phyloP scores from a whole-genome alignment of 768 basidiomycete genomes.

The Lactarius hatsudake region DNA sequence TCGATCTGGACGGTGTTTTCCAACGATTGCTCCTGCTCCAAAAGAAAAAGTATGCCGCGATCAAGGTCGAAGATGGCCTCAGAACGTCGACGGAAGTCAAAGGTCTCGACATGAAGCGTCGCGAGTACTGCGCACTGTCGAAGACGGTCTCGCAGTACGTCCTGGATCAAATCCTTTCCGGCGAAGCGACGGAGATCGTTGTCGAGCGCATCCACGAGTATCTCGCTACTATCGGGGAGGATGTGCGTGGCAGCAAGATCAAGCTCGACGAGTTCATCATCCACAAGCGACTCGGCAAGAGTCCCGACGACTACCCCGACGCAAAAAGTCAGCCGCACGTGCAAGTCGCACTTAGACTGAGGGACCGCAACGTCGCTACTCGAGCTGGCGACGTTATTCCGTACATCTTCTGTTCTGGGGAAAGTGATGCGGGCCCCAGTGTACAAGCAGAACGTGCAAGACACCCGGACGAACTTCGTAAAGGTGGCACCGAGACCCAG shows the following conservation, averaged over 20 bases:
- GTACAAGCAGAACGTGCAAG: constrained; percentile 87
- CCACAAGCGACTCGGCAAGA: constrained; percentile 95
- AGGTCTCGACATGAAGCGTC: constrained; percentile 97
- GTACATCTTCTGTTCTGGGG: constrained; percentile 89
- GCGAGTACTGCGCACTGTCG: constrained; percentile 91
- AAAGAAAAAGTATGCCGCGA: constrained; percentile 99
- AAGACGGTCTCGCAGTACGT: constrained; percentile 95
- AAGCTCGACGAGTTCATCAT: constrained; percentile 94
- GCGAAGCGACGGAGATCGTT: constrained; percentile 84
- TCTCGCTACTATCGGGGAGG: constrained; percentile 68
- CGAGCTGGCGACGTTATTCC: constrained; percentile 91
- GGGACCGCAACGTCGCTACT: constrained; percentile 75
- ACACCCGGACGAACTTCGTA: constrained; percentile 90
- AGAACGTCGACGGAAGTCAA: constrained; percentile 86
- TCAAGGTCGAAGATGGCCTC: constrained; percentile 86
- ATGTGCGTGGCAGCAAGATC: constrained; percentile 72
- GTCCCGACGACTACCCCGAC: constrained; percentile 96
- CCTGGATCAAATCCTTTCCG: constrained; percentile 86
- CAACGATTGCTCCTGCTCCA: constrained; percentile 88
- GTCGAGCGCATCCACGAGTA: constrained; percentile 94
- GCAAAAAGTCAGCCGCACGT: constrained; percentile 95
- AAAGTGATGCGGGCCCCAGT: constrained; percentile 64
- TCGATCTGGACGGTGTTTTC: constrained; percentile 94
- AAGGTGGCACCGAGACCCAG: constrained; percentile 58
- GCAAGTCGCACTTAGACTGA: constrained; percentile 90